Base-by-base conservation (phyloP, 345 rosid species). In the Sonneratia caseolaris region DNA sequence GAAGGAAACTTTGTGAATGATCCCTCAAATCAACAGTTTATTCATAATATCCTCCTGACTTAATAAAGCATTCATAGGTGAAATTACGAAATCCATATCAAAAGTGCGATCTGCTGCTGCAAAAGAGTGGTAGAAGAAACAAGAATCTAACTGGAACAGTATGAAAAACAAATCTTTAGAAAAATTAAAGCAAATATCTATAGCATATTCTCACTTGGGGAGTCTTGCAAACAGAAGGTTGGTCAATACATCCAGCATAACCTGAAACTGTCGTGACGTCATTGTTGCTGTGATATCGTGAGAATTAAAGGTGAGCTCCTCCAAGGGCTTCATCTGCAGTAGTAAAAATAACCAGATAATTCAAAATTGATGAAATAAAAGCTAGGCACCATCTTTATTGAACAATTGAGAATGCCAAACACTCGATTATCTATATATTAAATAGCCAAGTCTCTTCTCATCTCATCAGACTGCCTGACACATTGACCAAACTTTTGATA, bases 231-330 rank as follows among this genome's bases (percentile, higher is more conserved):
- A 95, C 79, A 95, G 99, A 75, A 95, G 98, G 82, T 92, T 92
- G 37, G 91, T 89, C 90, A 95, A 79, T 75, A 95, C 99, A 84
- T 92, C 97, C 81, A 86, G 80, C 99, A 95, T 92, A 76, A 95
- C 98, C 74, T 92, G 98, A 82, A 92, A 95, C 74, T 95, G 99
- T 49, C 97, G 92, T 74, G 99, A 90, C 21, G 99, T 95, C 99
- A 95, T 95, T 69, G 97, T 79, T 70, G 99, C 98, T 45, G 84
- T 86, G 86, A 95, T 92, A 77, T 89, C 86, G 59, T 68, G 83
- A 32, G 98, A 90, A 78, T 92, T 89, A 82, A 95, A 95, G 56
- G 89, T 81, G 66, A 95, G 97, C 84, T 95, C 99, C 79, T 95
- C 89, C 70, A 95, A 86, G 43, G 99, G 98, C 86, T 95, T 95